Evolutionary conservation across 2,329 filamentous ascomycete species (phyloP).

Genomic region (Davidsoniella australis): DNA sequence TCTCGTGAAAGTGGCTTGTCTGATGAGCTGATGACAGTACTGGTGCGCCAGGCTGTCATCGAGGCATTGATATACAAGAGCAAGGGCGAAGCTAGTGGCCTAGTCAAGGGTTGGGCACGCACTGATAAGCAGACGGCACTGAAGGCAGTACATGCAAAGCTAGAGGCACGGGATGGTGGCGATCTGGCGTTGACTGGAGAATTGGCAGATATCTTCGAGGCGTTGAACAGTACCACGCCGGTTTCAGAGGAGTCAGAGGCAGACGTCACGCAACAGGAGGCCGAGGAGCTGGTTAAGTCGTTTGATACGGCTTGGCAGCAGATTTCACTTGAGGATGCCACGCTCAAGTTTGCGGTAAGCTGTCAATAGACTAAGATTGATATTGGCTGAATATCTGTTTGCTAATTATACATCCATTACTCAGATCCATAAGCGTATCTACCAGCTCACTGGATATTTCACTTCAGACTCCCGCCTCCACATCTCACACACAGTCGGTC

Average conservation of each 20-base stretch:
- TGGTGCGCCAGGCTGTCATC: constrained; percentile 34
- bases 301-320: constrained; percentile 42
- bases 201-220: constrained; percentile 19
- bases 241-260: constrained; percentile 16
- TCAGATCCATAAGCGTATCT: constrained; percentile 64
- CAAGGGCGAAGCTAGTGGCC: constrained; percentile 16
- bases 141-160: constrained; percentile 20
- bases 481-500: constrained; percentile 33
- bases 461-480: constrained; percentile 54
- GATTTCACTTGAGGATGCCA: constrained; percentile 36
- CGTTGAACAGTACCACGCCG: constrained; percentile 18
- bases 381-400: background rate
- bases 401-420: constrained; percentile 11
- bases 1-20: constrained; percentile 19
- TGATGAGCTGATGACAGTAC: constrained; percentile 23
- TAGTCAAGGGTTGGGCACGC: constrained; percentile 18
- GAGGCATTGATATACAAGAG: constrained; percentile 30
- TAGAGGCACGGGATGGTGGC: constrained; percentile 25
- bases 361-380: background rate
- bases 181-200: constrained; percentile 24
- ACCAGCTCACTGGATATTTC: constrained; percentile 62
- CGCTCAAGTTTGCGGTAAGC: constrained; percentile 59
- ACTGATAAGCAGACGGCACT: constrained; percentile 22
- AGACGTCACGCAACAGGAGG: constrained; percentile 19
- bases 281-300: constrained; percentile 24